Conservation (phyloP, 495 filamentous ascomycete species). For the Talaromyces nanjingensis region DNA sequence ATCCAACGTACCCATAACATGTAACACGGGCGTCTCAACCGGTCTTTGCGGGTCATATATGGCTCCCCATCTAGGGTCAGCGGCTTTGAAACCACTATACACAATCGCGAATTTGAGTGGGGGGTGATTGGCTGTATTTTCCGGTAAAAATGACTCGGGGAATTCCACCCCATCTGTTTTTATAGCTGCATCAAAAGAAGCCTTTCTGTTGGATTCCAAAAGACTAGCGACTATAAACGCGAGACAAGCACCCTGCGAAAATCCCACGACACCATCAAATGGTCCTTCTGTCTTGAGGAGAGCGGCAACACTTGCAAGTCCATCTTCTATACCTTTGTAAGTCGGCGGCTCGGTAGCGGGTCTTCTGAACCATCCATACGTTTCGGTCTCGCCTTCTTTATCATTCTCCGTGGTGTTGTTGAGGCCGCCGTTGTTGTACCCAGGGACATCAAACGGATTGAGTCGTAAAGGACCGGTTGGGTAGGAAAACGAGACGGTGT, state of each 20-base stretch:
- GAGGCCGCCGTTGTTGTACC: slow-evolving; percentile 33
- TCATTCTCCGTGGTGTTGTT: slow-evolving; percentile 14
- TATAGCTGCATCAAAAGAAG: slow-evolving; percentile 34
- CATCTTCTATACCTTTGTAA: slow-evolving; percentile 54
- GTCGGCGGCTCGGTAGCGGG: slow-evolving; percentile 34
- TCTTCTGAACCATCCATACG: slow-evolving; percentile 82
- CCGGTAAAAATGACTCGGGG: slow-evolving; percentile 45
- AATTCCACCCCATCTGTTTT: slow-evolving; percentile 18
- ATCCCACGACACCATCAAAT: slow-evolving; percentile 69
- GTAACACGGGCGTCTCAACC: slow-evolving; percentile 69
- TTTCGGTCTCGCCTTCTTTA: slow-evolving; percentile 43
- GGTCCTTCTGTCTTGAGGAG: slow-evolving; percentile 52
- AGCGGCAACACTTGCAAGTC: slow-evolving; percentile 52
- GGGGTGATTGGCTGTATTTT: slow-evolving; percentile 34
- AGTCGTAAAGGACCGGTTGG: slow-evolving; percentile 53
- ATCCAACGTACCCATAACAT: slow-evolving; percentile 81
- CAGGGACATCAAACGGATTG: slow-evolving; percentile 62
- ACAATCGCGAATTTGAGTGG: slow-evolving; percentile 70
- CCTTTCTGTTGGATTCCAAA: slow-evolving; percentile 51
- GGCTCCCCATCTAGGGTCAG: slow-evolving; percentile 50
- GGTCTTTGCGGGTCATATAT: slow-evolving; percentile 62
- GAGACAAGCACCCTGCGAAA: slow-evolving; percentile 62
- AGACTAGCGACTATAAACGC: slow-evolving; percentile 58
- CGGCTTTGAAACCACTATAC: slow-evolving; percentile 74
- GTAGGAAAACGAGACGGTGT: slow-evolving; percentile 45